Evolutionary conservation across 805 yeast species (phyloP).

Genomic region (Starmerella potacharoeniae): DNA sequence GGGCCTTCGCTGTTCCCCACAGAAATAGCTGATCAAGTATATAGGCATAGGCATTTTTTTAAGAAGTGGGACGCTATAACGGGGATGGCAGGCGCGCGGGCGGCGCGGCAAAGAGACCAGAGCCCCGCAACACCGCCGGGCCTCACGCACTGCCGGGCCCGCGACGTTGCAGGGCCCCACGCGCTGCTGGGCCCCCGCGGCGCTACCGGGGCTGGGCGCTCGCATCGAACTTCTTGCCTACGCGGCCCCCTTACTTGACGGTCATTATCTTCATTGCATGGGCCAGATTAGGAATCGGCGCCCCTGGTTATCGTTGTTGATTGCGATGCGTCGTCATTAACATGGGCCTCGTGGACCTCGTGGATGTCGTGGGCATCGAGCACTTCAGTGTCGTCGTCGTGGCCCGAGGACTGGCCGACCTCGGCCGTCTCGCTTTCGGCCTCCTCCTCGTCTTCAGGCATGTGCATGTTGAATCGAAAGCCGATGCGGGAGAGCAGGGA

Average conservation of each 20-base stretch:
- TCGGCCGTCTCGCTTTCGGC: constrained; percentile 7
- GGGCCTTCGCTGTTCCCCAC: not conserved
- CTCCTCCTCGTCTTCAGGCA: constrained; percentile 12
- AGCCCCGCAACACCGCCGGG: too few relatives aligned
- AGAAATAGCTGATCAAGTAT: not conserved
- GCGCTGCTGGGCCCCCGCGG: too few relatives aligned
- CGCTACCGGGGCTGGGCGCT: not conserved
- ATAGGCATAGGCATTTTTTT: not conserved
- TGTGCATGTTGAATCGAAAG: constrained; percentile 19
- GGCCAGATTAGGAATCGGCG: not conserved
- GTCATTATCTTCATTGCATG: constrained; percentile 2
- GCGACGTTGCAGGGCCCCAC: too few relatives aligned
- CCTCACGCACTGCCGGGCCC: too few relatives aligned
- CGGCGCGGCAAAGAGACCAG: too few relatives aligned
- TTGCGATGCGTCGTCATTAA: not conserved
- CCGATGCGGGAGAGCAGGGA: constrained; percentile 23
- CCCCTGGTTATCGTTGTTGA: not conserved
- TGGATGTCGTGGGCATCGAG: constrained; percentile 1
- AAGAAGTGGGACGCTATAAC: not conserved
- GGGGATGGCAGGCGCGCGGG: not conserved
- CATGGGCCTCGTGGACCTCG: constrained; percentile 4
- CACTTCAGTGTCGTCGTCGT: not conserved
- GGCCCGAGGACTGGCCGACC: not conserved
- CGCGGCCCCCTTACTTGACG: not conserved
- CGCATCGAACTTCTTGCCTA: not conserved